phyloP scores from a whole-genome alignment of 192 early-diverging fungal genomes.

The Mortierella alpina region DNA sequence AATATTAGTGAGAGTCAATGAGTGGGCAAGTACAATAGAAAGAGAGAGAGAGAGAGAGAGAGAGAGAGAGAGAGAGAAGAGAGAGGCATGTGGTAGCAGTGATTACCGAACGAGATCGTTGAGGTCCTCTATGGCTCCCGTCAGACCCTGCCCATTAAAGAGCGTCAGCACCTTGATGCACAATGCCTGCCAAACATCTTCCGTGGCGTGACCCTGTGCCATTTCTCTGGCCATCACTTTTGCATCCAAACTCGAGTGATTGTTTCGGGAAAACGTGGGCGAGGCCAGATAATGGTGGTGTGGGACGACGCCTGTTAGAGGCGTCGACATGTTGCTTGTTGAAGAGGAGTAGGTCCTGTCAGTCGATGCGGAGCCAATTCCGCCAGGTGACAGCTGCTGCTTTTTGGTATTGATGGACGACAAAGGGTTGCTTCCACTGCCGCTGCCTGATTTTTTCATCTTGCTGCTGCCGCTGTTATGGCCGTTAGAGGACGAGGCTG shows the following conservation, averaged over 20 bases:
- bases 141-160: slow-evolving; percentile 87
- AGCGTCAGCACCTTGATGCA: slow-evolving; percentile 82
- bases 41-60: slow-evolving; percentile 1
- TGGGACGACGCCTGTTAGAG: slow-evolving; percentile 17
- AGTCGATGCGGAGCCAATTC: neutral
- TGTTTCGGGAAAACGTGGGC: slow-evolving; percentile 31
- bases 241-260: slow-evolving; percentile 47
- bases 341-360: slow-evolving; percentile 36
- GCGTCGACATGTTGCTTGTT: slow-evolving; percentile 34
- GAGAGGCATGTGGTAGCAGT: slow-evolving; percentile 1
- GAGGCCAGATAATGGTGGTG: slow-evolving; percentile 37
- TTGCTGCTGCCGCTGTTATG: slow-evolving; percentile 12
- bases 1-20: neutral
- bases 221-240: slow-evolving; percentile 53
- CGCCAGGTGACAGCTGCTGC: slow-evolving; percentile 38
- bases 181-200: slow-evolving; percentile 80
- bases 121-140: slow-evolving; percentile 85
- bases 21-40: too few species aligned
- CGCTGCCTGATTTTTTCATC: slow-evolving; percentile 32
- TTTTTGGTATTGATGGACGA: slow-evolving; percentile 45
- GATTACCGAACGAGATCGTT: slow-evolving; percentile 80
- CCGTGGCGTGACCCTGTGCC: slow-evolving; percentile 43
- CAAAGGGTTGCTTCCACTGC: slow-evolving; percentile 14
- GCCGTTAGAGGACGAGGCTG: neutral
- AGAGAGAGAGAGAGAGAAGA: neutral